Conservation (phyloP, 768 basidiomycete species). For the Suillus clintonianus region DNA sequence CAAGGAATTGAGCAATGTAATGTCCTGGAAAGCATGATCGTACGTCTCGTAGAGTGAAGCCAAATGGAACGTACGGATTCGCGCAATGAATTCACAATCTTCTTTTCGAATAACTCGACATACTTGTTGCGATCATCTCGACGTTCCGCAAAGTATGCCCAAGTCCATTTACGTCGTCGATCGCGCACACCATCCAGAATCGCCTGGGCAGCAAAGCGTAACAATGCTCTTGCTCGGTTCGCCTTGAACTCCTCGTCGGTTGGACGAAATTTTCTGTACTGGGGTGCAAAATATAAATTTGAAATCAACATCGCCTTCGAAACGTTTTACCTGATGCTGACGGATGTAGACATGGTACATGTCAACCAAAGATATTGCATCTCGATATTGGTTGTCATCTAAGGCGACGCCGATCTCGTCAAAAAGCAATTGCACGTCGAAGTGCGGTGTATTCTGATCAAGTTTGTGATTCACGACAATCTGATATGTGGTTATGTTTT, state of each 20-base stretch:
- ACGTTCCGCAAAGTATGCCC: constrained; percentile 86
- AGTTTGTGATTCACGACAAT: constrained; percentile 81
- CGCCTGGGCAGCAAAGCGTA: constrained; percentile 77
- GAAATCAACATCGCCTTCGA: background rate
- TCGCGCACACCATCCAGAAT: constrained; percentile 85
- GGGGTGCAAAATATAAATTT: constrained; percentile 9
- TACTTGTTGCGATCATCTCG: constrained; percentile 86
- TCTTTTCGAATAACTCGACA: constrained; percentile 82
- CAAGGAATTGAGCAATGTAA: constrained; percentile 54
- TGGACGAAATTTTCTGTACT: constrained; percentile 84
- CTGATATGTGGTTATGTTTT: constrained; percentile 36
- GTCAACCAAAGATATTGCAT: constrained; percentile 89
- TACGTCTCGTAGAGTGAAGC: background rate
- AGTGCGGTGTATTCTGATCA: constrained; percentile 74
- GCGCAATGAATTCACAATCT: constrained; percentile 52
- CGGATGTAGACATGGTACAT: constrained; percentile 96
- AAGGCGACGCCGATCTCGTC: constrained; percentile 91
- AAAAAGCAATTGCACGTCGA: constrained; percentile 86
- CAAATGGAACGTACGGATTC: constrained; percentile 49
- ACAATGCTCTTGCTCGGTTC: constrained; percentile 66
- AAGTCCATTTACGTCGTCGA: constrained; percentile 83
- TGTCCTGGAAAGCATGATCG: constrained; percentile 42
- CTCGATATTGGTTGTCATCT: constrained; percentile 93
- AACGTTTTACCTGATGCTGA: constrained; percentile 63
- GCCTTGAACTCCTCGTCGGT: constrained; percentile 54